Base-by-base conservation (phyloP, 2,329 filamentous ascomycete genomes). In the Calcarisporium arbuscula region DNA sequence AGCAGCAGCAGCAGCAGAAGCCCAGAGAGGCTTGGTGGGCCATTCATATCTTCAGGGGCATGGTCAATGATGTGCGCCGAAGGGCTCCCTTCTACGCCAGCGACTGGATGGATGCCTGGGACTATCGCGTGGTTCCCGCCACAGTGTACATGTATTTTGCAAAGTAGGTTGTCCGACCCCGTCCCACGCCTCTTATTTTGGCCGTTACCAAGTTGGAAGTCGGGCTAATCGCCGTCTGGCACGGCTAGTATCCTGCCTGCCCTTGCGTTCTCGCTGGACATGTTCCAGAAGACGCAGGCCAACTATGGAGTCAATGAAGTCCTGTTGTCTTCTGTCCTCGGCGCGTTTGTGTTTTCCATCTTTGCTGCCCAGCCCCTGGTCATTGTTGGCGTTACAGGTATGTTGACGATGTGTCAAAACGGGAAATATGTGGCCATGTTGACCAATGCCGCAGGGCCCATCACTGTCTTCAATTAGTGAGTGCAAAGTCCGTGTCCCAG, bases 121-220 rank as follows among this genome's bases (percentile, higher is more conserved):
- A 94, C 54, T 94, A 94, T 64, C 77, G 87, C 35, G 85, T 94
- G 27, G 73, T 94, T 25, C 87, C 87, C 2, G 85, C 85, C 12
- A 94, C 87, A 8, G 67, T 94, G 19, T 94, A 94, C 61, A 94
- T 94, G 85, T 94, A 92, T 65, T 94, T 94, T 71, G 86, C 87
- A 43, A 94, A 94, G 85, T 90, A 70, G 42, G 68, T 46, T 15
- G 32, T 16, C 16, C 3, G n/a, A 28, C 16, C 3, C 3, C 6
- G 8, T 22, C 15, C 12, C 7, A 19, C 19, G 7, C 11, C 20
- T 19, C 19, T 19, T 30, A 23, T n/a, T n/a, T n/a, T 15, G 34
- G 28, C 20, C 11, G 33, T 31, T 32, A 16, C 16, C 36, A 17
- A 47, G 36, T 25, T 9, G 22, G 10, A 38, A 40, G 21, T 23